These are phyloP conservation scores for Fusarium sp. DNA, from an alignment of 2,329 filamentous ascomycete genomes.

Conservation along the genomic window DNA sequence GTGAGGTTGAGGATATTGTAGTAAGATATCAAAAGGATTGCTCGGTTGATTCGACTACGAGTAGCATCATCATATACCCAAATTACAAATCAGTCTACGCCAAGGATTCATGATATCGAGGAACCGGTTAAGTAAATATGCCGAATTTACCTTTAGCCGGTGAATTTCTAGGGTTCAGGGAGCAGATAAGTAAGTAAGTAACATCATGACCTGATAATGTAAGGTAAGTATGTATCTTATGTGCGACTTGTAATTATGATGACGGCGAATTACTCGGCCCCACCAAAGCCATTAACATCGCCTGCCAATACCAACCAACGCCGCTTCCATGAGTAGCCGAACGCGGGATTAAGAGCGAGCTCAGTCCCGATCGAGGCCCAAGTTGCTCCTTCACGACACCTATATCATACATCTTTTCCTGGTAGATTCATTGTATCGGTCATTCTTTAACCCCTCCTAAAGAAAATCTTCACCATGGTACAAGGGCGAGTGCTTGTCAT, in stretches of 20 bases:
- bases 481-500: slow-evolving; percentile 76
- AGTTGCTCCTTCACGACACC: not conserved
- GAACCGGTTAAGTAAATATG: not conserved
- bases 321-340: slow-evolving; percentile 5
- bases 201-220: slow-evolving; percentile 27
- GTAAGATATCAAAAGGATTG: not conserved
- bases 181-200: not conserved
- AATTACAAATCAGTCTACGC: not conserved
- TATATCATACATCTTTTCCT: not conserved
- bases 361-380: not conserved
- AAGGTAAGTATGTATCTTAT: not conserved
- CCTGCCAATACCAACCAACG: not conserved
- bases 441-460: not conserved
- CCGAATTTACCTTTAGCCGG: not conserved
- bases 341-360: slow-evolving; percentile 25
- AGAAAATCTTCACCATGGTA: slow-evolving; percentile 45
- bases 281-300: slow-evolving; percentile 9
- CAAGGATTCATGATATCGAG: not conserved
- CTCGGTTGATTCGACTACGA: not conserved
- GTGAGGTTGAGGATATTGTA: slow-evolving; percentile 4
- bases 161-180: not conserved
- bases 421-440: no score
- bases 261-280: slow-evolving; percentile 27
- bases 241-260: not conserved
- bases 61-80: not conserved